phyloP scores from a whole-genome alignment of 257 asterid genomes.

The Petunia axillaris region DNA sequence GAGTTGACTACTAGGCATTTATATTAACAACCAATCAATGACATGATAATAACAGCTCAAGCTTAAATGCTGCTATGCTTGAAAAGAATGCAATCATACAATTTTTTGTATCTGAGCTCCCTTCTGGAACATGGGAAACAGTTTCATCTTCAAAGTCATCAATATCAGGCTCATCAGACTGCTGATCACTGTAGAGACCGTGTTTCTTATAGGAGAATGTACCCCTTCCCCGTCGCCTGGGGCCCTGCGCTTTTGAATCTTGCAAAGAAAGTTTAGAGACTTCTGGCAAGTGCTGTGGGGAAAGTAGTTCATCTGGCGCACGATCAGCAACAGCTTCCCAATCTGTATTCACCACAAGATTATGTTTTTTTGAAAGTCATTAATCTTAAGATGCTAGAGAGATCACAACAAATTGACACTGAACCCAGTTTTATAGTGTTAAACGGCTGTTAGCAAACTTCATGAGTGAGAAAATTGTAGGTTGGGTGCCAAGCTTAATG shows the following conservation, averaged over 20 bases:
- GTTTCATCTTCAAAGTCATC: constrained; percentile 49
- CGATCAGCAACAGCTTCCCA: constrained; percentile 95
- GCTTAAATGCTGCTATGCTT: constrained; percentile 17
- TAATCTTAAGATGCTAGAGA: neutral
- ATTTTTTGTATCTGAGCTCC: constrained; percentile 41
- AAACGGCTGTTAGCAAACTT: neutral
- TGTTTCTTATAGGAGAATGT: constrained; percentile 64
- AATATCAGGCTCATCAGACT: constrained; percentile 44
- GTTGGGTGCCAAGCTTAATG: neutral
- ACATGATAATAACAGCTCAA: neutral
- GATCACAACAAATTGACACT: neutral
- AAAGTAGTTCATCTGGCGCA: constrained; percentile 76
- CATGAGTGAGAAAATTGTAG: neutral
- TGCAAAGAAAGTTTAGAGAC: constrained; percentile 63
- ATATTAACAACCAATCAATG: constrained; percentile 10
- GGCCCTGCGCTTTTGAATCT: constrained; percentile 51
- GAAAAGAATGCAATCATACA: constrained; percentile 47
- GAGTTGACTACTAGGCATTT: neutral
- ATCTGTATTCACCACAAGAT: constrained; percentile 47
- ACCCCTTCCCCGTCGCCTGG: constrained; percentile 92
- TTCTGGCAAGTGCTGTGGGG: constrained; percentile 56
- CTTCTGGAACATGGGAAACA: constrained; percentile 34
- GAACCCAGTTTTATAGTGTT: constrained; percentile 1
- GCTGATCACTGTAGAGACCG: constrained; percentile 81
- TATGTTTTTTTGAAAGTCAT: neutral